phyloP scores from a whole-genome alignment of 441 rosid species.

The Gossypium schwendimanii region DNA sequence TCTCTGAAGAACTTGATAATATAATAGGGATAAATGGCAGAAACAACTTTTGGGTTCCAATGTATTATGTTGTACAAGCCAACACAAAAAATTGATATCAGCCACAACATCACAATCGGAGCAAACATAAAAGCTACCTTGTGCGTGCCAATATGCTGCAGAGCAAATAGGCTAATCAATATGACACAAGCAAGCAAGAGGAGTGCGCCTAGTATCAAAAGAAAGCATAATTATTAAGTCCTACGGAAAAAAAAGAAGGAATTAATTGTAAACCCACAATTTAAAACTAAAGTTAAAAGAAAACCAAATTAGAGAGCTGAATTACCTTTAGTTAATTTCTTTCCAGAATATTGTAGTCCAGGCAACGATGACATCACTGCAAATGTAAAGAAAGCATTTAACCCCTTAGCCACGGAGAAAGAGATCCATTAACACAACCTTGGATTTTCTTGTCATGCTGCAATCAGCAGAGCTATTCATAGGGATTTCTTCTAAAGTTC shows the following conservation, averaged over 20 bases:
- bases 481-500: not conserved
- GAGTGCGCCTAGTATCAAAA: conserved; percentile 39
- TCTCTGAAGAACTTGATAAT: conserved; percentile 59
- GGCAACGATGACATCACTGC: conserved; percentile 84
- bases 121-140: conserved; percentile 84
- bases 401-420: conserved; percentile 4
- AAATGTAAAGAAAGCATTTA: conserved; percentile 20
- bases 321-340: conserved; percentile 49
- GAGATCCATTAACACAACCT: not conserved
- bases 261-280: not conserved
- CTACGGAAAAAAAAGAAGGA: not conserved
- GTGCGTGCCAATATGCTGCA: conserved; percentile 87
- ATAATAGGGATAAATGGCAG: conserved; percentile 70
- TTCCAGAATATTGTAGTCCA: conserved; percentile 49
- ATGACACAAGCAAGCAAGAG: conserved; percentile 67
- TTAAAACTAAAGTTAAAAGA: not conserved
- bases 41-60: conserved; percentile 70
- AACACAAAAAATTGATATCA: conserved; percentile 52
- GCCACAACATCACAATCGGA: conserved; percentile 77
- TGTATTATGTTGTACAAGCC: conserved; percentile 64
- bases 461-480: not conserved
- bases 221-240: not conserved
- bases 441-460: not conserved
- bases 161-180: conserved; percentile 82
- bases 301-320: not conserved